These are phyloP conservation scores for Ustulina deusta DNA, from an alignment of 2,329 filamentous ascomycete genomes.

Conservation along the genomic window DNA sequence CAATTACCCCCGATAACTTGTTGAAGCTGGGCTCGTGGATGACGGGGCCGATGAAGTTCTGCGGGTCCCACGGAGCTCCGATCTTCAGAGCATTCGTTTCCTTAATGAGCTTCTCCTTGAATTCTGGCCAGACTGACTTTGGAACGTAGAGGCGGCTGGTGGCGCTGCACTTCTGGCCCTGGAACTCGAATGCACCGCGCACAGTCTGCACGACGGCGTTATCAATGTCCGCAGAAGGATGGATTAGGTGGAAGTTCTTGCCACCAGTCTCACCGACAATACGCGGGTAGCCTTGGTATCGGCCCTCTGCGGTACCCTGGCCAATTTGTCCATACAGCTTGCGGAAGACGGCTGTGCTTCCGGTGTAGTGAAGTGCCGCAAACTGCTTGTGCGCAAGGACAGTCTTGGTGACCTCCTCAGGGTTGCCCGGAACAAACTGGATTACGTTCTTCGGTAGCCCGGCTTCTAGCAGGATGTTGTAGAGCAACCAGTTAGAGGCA, in stretches of 20 bases:
- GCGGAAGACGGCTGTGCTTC: conserved; percentile 91
- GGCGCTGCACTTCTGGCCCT: conserved; percentile 92
- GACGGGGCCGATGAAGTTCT: conserved; percentile 88
- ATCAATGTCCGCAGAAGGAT: conserved; percentile 79
- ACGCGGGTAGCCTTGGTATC: conserved; percentile 86
- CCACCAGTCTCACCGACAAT: conserved; percentile 92
- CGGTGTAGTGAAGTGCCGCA: conserved; percentile 93
- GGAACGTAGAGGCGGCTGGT: conserved; percentile 85
- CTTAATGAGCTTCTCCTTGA: conserved; percentile 73
- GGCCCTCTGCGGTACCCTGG: conserved; percentile 81
- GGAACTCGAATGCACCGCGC: conserved; percentile 89
- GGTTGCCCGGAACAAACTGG: conserved; percentile 91
- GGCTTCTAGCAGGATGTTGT: conserved; percentile 90
- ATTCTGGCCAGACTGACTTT: conserved; percentile 77
- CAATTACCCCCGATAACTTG: conserved; percentile 81
- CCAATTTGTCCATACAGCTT: conserved; percentile 89
- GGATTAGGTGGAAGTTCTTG: conserved; percentile 92
- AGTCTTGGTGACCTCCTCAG: conserved; percentile 82
- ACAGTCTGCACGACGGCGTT: conserved; percentile 87
- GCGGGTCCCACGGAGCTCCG: conserved; percentile 75
- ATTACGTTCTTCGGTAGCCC: conserved; percentile 90
- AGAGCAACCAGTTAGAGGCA: conserved; percentile 90
- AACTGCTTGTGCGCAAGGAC: conserved; percentile 84
- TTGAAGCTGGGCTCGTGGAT: conserved; percentile 86
- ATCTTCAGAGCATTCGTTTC: conserved; percentile 78